A percentile compares a stretch with the other conserved stretches of the same genome.
Evolutionary conservation across 495 filamentous ascomycete species (phyloP).

Genomic region (Trypethelium eluteriae): DNA sequence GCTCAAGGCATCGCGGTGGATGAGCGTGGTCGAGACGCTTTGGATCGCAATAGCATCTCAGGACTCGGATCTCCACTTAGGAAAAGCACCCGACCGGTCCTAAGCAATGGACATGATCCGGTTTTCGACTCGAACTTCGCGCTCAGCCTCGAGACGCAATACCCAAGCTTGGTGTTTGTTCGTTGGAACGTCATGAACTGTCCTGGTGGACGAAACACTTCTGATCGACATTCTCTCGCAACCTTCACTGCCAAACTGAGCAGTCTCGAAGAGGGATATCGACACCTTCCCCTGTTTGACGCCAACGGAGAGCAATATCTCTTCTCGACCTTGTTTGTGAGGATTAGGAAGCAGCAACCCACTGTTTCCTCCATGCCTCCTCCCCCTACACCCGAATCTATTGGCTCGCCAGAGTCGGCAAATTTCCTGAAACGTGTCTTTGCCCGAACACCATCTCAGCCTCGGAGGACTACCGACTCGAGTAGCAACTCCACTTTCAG

Average conservation of each 20-base stretch:
- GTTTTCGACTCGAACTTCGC: constrained; percentile 67
- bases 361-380: neutral
- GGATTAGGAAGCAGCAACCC: constrained; percentile 55
- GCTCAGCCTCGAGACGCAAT: constrained; percentile 76
- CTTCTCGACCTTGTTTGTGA: constrained; percentile 90
- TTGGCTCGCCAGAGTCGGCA: neutral
- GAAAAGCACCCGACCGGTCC: constrained; percentile 66
- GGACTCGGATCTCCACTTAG: constrained; percentile 70
- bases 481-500: neutral
- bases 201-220: constrained; percentile 52
- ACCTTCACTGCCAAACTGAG: constrained; percentile 87
- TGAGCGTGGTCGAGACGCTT: constrained; percentile 63
- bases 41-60: constrained; percentile 59
- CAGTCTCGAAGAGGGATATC: constrained; percentile 88
- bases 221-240: constrained; percentile 57
- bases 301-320: constrained; percentile 81
- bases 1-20: constrained; percentile 52
- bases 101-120: constrained; percentile 87
- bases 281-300: constrained; percentile 89
- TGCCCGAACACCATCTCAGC: neutral
- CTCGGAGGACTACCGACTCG: neutral
- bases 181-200: constrained; percentile 87
- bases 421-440: constrained; percentile 8
- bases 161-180: constrained; percentile 88
- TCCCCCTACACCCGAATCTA: neutral